phyloP scores from a whole-genome alignment of 176 grass and related monocot species.

The Metroxylon sagu region DNA sequence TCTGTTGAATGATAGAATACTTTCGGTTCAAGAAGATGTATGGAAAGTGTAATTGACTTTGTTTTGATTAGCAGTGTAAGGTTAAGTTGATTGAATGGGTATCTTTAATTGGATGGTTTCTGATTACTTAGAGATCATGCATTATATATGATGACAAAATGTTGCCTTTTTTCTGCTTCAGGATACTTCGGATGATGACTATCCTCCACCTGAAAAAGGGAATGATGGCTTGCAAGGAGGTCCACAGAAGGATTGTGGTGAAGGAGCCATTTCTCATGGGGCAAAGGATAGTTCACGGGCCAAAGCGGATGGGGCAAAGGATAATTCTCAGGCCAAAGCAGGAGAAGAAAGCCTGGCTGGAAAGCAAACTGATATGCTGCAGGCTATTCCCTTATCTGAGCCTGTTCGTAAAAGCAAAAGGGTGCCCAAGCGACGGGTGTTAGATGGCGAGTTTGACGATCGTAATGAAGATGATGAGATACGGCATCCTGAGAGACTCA shows the following conservation, averaged over 20 bases:
- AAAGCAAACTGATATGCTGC: slow-evolving; percentile 28
- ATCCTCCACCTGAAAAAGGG: slow-evolving; percentile 16
- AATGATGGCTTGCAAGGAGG: slow-evolving; percentile 28
- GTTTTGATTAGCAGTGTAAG: no score
- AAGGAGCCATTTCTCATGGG: slow-evolving; percentile 19
- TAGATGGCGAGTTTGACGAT: slow-evolving; percentile 39
- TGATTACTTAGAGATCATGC: no score
- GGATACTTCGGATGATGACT: slow-evolving; percentile 4
- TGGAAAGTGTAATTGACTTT: no score
- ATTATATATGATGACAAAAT: background rate
- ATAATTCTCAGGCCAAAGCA: slow-evolving; percentile 21
- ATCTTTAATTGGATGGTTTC: no score
- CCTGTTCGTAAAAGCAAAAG: slow-evolving; percentile 71
- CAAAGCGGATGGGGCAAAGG: slow-evolving; percentile 24
- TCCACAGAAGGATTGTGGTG: slow-evolving; percentile 26
- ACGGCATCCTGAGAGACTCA: slow-evolving; percentile 28
- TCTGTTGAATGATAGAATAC: no score
- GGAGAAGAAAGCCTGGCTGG: slow-evolving; percentile 25
- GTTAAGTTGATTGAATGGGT: no score
- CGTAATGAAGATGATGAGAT: slow-evolving; percentile 23
- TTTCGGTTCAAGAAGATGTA: no score
- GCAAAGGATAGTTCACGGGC: slow-evolving; percentile 30
- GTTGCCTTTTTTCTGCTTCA: slow-evolving; percentile 5
- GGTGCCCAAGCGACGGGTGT: slow-evolving; percentile 40
- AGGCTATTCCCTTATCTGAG: slow-evolving; percentile 25